Evolutionary conservation across 768 basidiomycete genomes (phyloP).

Genomic region (Suillus alpinus): DNA sequence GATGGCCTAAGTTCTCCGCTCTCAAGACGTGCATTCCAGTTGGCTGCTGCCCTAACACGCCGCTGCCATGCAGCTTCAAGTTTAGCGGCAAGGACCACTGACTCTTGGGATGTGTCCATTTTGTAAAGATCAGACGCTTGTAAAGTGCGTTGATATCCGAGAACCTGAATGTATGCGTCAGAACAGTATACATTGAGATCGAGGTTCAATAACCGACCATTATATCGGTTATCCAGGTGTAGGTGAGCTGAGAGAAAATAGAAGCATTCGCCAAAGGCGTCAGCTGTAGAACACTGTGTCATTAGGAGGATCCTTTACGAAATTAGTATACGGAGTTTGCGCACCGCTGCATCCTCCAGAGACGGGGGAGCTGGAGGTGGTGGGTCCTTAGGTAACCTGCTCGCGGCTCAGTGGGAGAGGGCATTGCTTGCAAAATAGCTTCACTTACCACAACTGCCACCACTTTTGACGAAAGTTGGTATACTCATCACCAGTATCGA

Average conservation of each 20-base stretch:
- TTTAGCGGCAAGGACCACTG: slow-evolving; percentile 45
- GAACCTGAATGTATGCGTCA: slow-evolving; percentile 30
- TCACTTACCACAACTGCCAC: slow-evolving; percentile 54
- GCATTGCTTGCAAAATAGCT: not conserved
- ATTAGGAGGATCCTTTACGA: not conserved
- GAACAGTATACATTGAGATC: not conserved
- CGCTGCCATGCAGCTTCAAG: slow-evolving; percentile 55
- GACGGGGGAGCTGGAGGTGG: slow-evolving; percentile 55
- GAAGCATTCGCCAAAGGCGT: slow-evolving; percentile 61
- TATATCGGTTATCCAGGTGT: slow-evolving; percentile 61
- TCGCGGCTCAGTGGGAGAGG: not conserved
- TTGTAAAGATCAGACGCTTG: slow-evolving; percentile 77
- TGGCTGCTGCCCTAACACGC: slow-evolving; percentile 45
- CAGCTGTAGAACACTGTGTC: slow-evolving; percentile 26
- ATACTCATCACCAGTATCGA: slow-evolving; percentile 39
- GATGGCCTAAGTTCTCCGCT: slow-evolving; percentile 44
- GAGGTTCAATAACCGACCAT: slow-evolving; percentile 36
- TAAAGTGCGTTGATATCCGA: slow-evolving; percentile 71
- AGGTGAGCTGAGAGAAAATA: slow-evolving; percentile 58
- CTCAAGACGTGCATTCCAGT: slow-evolving; percentile 54
- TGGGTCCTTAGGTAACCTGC: slow-evolving; percentile 56
- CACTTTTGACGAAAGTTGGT: slow-evolving; percentile 43
- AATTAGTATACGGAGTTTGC: slow-evolving; percentile 4
- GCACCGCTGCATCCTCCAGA: slow-evolving; percentile 53
- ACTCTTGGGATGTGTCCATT: slow-evolving; percentile 49